Evolutionary conservation across 805 yeast genomes (phyloP), one percentile per base, ranked within the genome.

Genomic region (Sugiyamaella valdiviana): DNA sequence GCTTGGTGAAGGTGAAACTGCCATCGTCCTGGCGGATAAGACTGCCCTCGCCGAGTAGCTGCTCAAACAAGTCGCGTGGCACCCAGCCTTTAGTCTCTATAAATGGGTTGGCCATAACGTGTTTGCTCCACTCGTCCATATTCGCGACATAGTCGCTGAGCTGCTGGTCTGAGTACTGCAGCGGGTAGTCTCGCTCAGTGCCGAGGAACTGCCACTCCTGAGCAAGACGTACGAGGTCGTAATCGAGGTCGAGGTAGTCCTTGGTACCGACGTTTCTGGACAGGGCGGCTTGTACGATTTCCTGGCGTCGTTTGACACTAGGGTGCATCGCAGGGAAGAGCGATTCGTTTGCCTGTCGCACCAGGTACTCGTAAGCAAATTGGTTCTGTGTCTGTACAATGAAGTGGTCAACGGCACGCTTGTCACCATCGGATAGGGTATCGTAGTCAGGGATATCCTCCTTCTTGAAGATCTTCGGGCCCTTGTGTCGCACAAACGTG

Each of bases 1-100:
- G 55, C 14, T 52, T 41, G 10, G 59, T 54, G 36, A 64, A 51
- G 42, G 56, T 62, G 62, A 77, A 81, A 56, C 79, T 75, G 26
- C 83, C 85, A 24, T 79, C 78, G 17, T 75, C 78, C 16, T 74
- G 75, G 53, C 80, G 75, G 46, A 77, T 79, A 49, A 91, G 71
- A 49, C 83, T 72, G 0, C 91, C 93, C 52, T 81, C 81, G 17
- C 79, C 78, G 37, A 80, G 66, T 58, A 87, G 72, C 43, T 77
- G 77, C 29, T 79, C 83, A 61, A 91, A 90, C 84, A 88, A 80
- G 62, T 88, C 95, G 63, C 88, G 96, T 15, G 98, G 96, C 49
- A 93, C 77, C 96, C 97, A 91, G 4, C 96, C 96, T 47, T 85
- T 84, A 20, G 96, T 85, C 42, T 91, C 91, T 24, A 86, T 83